Evolutionary conservation across 192 early-diverging fungal genomes (phyloP).

Genomic region (Backusella sp.): DNA sequence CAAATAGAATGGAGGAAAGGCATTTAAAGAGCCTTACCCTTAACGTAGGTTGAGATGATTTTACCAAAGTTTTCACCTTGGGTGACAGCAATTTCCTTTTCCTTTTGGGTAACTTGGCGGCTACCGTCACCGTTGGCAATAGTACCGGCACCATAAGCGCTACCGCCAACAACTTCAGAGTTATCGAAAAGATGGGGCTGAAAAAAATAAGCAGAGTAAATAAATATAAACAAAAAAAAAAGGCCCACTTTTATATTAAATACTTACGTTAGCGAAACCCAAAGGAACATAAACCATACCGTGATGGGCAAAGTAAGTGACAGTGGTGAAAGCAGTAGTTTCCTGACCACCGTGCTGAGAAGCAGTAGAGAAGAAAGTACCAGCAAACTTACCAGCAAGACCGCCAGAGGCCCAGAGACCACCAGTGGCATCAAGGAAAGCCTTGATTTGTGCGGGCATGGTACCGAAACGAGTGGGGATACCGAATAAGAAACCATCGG

Average conservation of each 20-base stretch:
- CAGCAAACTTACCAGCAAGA: constrained; percentile 68
- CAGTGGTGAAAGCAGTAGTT: constrained; percentile 60
- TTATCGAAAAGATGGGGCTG: constrained; percentile 50
- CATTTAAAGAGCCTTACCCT: constrained; percentile 3
- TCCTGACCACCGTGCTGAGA: constrained; percentile 82
- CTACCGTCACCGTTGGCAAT: constrained; percentile 61
- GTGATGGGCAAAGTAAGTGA: constrained; percentile 70
- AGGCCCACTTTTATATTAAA: not conserved
- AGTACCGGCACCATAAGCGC: constrained; percentile 25
- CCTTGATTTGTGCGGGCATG: constrained; percentile 73
- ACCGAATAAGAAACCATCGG: constrained; percentile 61
- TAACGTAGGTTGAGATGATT: constrained; percentile 33
- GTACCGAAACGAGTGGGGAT: constrained; percentile 68
- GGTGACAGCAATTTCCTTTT: constrained; percentile 56
- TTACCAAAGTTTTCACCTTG: constrained; percentile 65
- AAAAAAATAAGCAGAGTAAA: not conserved
- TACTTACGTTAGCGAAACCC: constrained; percentile 44
- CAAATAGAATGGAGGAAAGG: not conserved
- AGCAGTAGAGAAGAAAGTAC: constrained; percentile 73
- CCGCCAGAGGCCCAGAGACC: constrained; percentile 47
- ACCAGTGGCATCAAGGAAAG: constrained; percentile 37
- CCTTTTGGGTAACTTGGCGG: constrained; percentile 61
- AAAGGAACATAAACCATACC: constrained; percentile 78
- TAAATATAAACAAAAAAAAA: not conserved
- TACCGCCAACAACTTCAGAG: constrained; percentile 21